A percentile compares a stretch with the other conserved stretches of the same genome.
Conservation (phyloP, 1,284 basidiomycete genomes). For the Cystobasidium slooffiae region DNA sequence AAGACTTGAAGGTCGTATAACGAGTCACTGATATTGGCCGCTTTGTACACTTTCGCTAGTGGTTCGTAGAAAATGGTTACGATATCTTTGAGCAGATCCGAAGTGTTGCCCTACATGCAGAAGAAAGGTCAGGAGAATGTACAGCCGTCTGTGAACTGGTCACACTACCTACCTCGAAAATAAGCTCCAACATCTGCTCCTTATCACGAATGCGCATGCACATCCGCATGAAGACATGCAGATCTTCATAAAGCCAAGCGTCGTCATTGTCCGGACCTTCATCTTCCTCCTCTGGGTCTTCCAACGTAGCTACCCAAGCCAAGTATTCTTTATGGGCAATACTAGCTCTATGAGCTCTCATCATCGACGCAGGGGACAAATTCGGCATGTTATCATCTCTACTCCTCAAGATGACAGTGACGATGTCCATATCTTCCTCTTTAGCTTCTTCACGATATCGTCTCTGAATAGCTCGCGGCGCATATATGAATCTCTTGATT, state of each 20-base stretch:
- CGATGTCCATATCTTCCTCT: conserved; percentile 74
- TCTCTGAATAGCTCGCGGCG: conserved; percentile 83
- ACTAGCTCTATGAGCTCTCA: conserved; percentile 74
- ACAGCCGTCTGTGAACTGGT: background rate
- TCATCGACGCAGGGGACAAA: conserved; percentile 71
- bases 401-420: conserved; percentile 81
- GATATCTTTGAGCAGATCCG: conserved; percentile 95
- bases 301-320: conserved; percentile 65
- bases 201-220: conserved; percentile 82
- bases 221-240: conserved; percentile 75
- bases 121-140: background rate
- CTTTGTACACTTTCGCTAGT: conserved; percentile 96
- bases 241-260: conserved; percentile 91
- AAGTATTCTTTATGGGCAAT: conserved; percentile 76
- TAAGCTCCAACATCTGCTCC: conserved; percentile 87
- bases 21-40: conserved; percentile 95
- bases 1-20: conserved; percentile 90
- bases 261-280: conserved; percentile 84
- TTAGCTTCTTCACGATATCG: conserved; percentile 79
- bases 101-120: conserved; percentile 75
- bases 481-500: conserved; percentile 81
- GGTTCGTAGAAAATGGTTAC: conserved; percentile 99
- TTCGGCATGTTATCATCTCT: conserved; percentile 68
- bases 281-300: conserved; percentile 87
- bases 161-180: conserved; percentile 76